phyloP scores from a whole-genome alignment of 2,329 filamentous ascomycete genomes.

The Phoma sp. region DNA sequence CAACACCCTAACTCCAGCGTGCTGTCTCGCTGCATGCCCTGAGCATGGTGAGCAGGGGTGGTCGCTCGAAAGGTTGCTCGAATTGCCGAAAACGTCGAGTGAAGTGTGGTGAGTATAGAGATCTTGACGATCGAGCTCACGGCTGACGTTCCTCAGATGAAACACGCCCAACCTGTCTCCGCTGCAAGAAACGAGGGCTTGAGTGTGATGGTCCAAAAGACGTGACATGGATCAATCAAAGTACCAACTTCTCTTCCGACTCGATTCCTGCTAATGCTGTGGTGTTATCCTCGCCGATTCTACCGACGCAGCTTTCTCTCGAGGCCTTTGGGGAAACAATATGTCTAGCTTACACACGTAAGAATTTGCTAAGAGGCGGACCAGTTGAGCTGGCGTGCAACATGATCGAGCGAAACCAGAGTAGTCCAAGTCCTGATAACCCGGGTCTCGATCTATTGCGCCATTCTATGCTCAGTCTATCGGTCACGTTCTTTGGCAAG shows the following conservation, averaged over 20 bases:
- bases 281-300: neutral
- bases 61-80: constrained; percentile 37
- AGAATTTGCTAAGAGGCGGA: constrained; percentile 33
- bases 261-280: neutral
- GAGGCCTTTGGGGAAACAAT: constrained; percentile 34
- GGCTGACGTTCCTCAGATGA: constrained; percentile 28
- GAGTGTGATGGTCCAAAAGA: constrained; percentile 35
- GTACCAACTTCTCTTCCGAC: constrained; percentile 1
- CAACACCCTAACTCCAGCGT: neutral
- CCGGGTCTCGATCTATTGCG: constrained; percentile 30
- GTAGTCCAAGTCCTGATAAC: neutral
- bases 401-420: constrained; percentile 20
- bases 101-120: constrained; percentile 35
- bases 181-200: constrained; percentile 33
- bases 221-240: constrained; percentile 32
- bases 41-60: constrained; percentile 38
- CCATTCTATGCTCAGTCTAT: constrained; percentile 32
- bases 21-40: constrained; percentile 1
- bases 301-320: constrained; percentile 20
- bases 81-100: constrained; percentile 36
- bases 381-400: constrained; percentile 36
- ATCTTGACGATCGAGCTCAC: neutral
- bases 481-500: constrained; percentile 35
- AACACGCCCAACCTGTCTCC: constrained; percentile 30
- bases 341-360: constrained; percentile 36